phyloP scores from a whole-genome alignment of 441 rosid species.

The Melastoma candidum region DNA sequence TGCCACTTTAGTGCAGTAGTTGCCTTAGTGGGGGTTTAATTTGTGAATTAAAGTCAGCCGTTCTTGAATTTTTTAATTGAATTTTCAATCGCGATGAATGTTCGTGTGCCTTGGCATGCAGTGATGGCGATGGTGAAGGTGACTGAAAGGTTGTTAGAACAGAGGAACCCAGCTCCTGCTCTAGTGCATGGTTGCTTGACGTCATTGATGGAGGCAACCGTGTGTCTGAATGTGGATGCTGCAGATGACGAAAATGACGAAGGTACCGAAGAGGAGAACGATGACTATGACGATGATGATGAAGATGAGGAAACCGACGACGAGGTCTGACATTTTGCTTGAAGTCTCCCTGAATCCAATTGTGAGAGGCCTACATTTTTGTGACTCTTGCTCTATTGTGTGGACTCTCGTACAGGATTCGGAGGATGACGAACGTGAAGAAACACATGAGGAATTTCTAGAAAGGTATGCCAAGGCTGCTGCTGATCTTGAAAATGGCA shows the following conservation, averaged over 20 bases:
- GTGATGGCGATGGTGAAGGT: slow-evolving; percentile 59
- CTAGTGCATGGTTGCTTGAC: slow-evolving; percentile 41
- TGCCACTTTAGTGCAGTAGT: no score
- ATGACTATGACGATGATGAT: slow-evolving; percentile 30
- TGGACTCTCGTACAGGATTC: slow-evolving; percentile 45
- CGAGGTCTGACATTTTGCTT: slow-evolving; percentile 29
- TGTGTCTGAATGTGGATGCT: slow-evolving; percentile 43
- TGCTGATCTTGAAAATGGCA: slow-evolving; percentile 40
- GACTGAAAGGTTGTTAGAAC: slow-evolving; percentile 46
- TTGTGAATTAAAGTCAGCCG: background rate
- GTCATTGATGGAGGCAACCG: slow-evolving; percentile 53
- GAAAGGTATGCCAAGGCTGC: slow-evolving; percentile 86
- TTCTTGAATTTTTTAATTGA: slow-evolving; percentile 1
- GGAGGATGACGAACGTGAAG: slow-evolving; percentile 60
- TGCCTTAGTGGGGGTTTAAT: background rate
- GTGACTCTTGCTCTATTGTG: slow-evolving; percentile 1
- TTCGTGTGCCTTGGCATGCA: slow-evolving; percentile 25
- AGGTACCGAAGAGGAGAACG: slow-evolving; percentile 27
- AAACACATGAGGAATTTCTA: slow-evolving; percentile 79
- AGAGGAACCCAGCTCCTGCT: slow-evolving; percentile 26
- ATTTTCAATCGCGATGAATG: background rate
- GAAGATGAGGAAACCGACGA: slow-evolving; percentile 31
- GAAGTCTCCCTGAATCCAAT: background rate
- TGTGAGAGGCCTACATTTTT: slow-evolving; percentile 1
- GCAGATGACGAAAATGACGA: slow-evolving; percentile 41